phyloP scores from a whole-genome alignment of 805 yeast genomes.

The Cyberlindnera maclurae region DNA sequence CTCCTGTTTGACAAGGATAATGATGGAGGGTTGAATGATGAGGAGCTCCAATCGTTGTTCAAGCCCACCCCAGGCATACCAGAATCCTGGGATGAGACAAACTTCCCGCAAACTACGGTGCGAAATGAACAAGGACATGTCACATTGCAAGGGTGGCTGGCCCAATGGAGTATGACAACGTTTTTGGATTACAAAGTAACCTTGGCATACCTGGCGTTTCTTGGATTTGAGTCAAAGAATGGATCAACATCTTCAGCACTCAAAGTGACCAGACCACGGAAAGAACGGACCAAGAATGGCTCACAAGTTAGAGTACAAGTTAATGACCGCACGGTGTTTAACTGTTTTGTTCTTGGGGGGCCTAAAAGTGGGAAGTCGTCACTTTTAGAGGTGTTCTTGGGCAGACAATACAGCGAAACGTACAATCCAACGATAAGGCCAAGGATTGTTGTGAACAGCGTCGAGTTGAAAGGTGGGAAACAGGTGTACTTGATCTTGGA shows the following conservation, averaged over 20 bases:
- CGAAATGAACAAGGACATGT: constrained; percentile 86
- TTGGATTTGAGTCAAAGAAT: constrained; percentile 62
- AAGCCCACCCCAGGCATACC: constrained; percentile 94
- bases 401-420: constrained; percentile 58
- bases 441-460: constrained; percentile 80
- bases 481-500: constrained; percentile 89
- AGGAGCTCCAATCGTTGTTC: constrained; percentile 63
- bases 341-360: constrained; percentile 82
- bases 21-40: constrained; percentile 86
- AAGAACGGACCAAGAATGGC: constrained; percentile 56
- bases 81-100: constrained; percentile 71
- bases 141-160: constrained; percentile 96
- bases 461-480: constrained; percentile 90
- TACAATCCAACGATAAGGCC: constrained; percentile 82
- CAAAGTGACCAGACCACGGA: constrained; percentile 77
- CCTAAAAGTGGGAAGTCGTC: constrained; percentile 85
- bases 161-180: constrained; percentile 98
- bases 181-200: constrained; percentile 79
- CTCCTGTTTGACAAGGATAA: constrained; percentile 87
- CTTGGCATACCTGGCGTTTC: constrained; percentile 78
- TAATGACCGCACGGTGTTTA: constrained; percentile 83
- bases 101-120: constrained; percentile 83
- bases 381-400: constrained; percentile 71
- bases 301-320: constrained; percentile 62
- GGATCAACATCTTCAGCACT: constrained; percentile 42